Base-by-base conservation (phyloP, 805 yeast species). In the Candida railenensis region DNA sequence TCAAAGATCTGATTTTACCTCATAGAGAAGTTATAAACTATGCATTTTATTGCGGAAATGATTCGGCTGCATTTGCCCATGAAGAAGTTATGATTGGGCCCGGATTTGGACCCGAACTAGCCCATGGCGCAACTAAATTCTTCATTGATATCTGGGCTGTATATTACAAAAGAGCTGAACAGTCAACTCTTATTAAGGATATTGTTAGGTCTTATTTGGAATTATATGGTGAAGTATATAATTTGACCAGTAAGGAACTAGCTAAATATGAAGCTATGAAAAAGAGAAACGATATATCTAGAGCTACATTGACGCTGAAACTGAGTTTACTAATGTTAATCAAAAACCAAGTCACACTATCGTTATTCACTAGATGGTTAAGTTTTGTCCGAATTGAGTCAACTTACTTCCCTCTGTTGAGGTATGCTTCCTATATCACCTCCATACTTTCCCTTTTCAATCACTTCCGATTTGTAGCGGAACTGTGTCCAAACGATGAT, bases 351-450 rank as follows among this genome's bases (percentile, higher is more conserved):
- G 22, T 48, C 2, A 45, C 48, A 8, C 45, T 56, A 9, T 34
- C 44, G 5, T 43, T 54, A 15, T 53, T 56, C 45, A 47, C 58
- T 7, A 51, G 61, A 40, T 63, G 67, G 67, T 49, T 65, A 19
- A 53, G 59, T 14, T 57, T 66, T 40, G 49, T 63, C 11, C 53
- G 58, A 33, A 45, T 63, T 12, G 71, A 65, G 45, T 42, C 52
- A 2, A 53, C 50, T 15, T 60, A 66, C 50, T 66, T 62, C 43
- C 66, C 71, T 0, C 53, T 63, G 12, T 52, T 66, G 37, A 42
- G 67, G 25, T 63, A 54, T 43, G 46, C 59, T 3, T 53, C 62
- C 18, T 64, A 59, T 48, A 22, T 59, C n/a, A 60, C 69, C 12
- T 34, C 62, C 2, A 56, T 66, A 53, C 15, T 57, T 18, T 50